Conservation (phyloP, 805 yeast species). For the Grigorovia transvaalensis region DNA sequence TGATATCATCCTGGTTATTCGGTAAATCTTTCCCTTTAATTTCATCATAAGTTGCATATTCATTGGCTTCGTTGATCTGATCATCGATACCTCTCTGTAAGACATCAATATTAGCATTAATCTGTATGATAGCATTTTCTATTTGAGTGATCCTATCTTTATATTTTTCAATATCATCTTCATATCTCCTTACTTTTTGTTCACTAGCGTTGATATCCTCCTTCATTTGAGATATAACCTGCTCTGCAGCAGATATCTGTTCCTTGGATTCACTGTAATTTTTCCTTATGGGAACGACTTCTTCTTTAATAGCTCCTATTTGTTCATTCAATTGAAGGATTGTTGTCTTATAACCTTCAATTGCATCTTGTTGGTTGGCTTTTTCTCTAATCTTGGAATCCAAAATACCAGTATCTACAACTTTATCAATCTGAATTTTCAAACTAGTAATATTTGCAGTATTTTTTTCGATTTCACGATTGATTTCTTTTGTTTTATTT, state of each 20-base stretch:
- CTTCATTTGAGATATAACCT: constrained; percentile 10
- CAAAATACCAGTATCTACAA: constrained; percentile 22
- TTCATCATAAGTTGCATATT: constrained; percentile 39
- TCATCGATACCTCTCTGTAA: constrained; percentile 23
- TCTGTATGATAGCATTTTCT: constrained; percentile 8
- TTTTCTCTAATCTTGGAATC: constrained; percentile 17
- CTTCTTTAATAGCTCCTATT: constrained; percentile 12
- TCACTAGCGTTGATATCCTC: constrained; percentile 10
- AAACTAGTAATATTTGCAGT: constrained; percentile 17
- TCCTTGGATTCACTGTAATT: constrained; percentile 12
- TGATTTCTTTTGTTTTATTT: constrained; percentile 26
- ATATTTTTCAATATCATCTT: constrained; percentile 19
- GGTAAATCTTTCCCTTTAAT: constrained; percentile 32
- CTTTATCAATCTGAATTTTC: constrained; percentile 18
- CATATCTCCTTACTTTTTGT: constrained; percentile 14
- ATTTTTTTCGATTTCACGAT: constrained; percentile 21
- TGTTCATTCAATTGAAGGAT: constrained; percentile 18
- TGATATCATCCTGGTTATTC: constrained; percentile 39
- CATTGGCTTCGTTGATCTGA: constrained; percentile 26
- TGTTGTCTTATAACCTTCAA: constrained; percentile 18
- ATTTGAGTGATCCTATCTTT: constrained; percentile 13
- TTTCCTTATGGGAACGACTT: constrained; percentile 12
- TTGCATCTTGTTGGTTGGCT: constrained; percentile 16
- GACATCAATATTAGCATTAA: constrained; percentile 17
- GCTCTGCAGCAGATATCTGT: constrained; percentile 5